Conservation (phyloP, 306 rosid species). For the Quercus alba region DNA sequence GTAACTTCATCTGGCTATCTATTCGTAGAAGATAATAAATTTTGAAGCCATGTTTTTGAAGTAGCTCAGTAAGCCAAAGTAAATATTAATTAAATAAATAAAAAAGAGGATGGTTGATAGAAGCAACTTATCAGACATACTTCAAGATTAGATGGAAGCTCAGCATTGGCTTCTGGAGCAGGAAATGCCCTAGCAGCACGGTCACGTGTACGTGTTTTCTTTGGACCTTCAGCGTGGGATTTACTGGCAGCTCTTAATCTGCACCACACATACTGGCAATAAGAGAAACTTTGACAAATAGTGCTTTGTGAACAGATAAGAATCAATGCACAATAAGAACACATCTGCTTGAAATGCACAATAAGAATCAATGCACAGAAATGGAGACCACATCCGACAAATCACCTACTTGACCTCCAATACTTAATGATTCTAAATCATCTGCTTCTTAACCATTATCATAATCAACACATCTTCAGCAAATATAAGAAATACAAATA, state of each 20-base stretch:
- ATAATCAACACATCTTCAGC: neutral
- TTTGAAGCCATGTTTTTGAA: conserved; percentile 14
- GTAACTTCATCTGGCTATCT: conserved; percentile 3
- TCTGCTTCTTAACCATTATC: neutral
- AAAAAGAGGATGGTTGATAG: conserved; percentile 5
- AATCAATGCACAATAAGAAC: neutral
- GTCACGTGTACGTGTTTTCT: conserved; percentile 65
- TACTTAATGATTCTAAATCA: neutral
- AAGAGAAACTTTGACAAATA: neutral
- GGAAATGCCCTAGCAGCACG: conserved; percentile 57
- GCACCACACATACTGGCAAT: conserved; percentile 23
- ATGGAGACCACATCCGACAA: neutral
- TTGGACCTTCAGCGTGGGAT: conserved; percentile 64
- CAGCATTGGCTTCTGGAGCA: conserved; percentile 95
- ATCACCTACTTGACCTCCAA: neutral
- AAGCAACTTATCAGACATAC: conserved; percentile 44
- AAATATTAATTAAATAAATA: neutral
- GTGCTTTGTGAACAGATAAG: neutral
- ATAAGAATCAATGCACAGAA: neutral
- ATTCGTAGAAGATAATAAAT: conserved; percentile 9
- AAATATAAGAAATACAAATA: neutral
- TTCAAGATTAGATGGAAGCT: conserved; percentile 81
- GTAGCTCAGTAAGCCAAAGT: conserved; percentile 4
- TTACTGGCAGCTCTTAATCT: conserved; percentile 73
- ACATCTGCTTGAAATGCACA: no score